Conservation (phyloP, 1,284 basidiomycete genomes). For the Melampsora occidentalis region DNA sequence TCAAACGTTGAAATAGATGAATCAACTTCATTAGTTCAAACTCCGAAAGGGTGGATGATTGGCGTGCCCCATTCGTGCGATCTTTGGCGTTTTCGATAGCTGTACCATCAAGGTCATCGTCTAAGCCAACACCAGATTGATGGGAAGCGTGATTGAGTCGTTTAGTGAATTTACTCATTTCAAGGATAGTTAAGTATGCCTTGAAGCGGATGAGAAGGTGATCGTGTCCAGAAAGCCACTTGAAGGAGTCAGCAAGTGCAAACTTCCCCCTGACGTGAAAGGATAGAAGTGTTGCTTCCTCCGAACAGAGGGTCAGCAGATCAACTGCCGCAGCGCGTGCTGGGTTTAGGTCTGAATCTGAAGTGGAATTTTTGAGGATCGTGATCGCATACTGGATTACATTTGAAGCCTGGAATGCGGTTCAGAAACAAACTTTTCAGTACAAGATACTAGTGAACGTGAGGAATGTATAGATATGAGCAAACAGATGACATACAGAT, state of each 20-base stretch:
- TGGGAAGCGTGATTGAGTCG: neutral
- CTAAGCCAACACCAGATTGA: neutral
- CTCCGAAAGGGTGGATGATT: neutral
- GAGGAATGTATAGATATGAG: no score
- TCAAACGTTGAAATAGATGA: neutral
- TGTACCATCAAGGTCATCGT: neutral
- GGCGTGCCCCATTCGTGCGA: neutral
- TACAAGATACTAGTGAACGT: no score
- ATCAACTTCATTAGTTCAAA: constrained; percentile 1
- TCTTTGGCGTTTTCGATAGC: neutral
- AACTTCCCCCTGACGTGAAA: constrained; percentile 1
- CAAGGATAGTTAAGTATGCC: constrained; percentile 1
- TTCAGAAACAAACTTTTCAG: no score
- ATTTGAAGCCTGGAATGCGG: neutral
- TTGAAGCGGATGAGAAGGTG: neutral
- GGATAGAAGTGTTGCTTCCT: neutral
- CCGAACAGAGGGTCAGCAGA: neutral
- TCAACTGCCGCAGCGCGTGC: neutral
- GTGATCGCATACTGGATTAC: neutral
- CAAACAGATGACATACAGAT: neutral
- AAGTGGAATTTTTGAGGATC: neutral
- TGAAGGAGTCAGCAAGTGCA: neutral
- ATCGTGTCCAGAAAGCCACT: constrained; percentile 7
- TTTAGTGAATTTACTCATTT: neutral
- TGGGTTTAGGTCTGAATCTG: neutral